phyloP scores from a whole-genome alignment of 2,329 filamentous ascomycete genomes.

The Fusarium penzigii region DNA sequence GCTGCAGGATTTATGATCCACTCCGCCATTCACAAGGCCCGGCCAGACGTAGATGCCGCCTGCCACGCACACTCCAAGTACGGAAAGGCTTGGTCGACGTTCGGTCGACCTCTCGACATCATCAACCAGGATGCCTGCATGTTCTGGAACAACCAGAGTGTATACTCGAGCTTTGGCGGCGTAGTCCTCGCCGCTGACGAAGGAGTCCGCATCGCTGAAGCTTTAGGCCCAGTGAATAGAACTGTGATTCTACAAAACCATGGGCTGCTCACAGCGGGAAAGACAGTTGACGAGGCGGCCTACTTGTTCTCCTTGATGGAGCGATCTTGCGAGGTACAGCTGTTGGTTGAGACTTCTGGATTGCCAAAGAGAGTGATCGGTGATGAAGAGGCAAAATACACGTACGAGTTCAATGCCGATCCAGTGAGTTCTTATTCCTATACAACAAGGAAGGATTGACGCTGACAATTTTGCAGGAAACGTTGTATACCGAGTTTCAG shows the following conservation, averaged over 20 bases:
- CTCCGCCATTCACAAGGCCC: slow-evolving; percentile 58
- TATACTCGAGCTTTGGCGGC: slow-evolving; percentile 63
- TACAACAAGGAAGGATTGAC: no score
- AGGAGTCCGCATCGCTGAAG: slow-evolving; percentile 56
- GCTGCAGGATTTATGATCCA: slow-evolving; percentile 65
- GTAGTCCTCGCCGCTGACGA: slow-evolving; percentile 64
- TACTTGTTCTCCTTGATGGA: slow-evolving; percentile 53
- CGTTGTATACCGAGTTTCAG: slow-evolving; percentile 37
- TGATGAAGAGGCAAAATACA: slow-evolving; percentile 43
- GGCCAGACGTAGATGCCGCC: slow-evolving; percentile 60
- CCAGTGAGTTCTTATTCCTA: slow-evolving; percentile 18
- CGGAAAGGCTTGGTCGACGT: slow-evolving; percentile 63
- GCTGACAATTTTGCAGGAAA: slow-evolving; percentile 19
- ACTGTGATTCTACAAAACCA: slow-evolving; percentile 64
- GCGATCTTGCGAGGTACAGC: slow-evolving; percentile 35
- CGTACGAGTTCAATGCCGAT: slow-evolving; percentile 35
- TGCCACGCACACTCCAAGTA: slow-evolving; percentile 61
- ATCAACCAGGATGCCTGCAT: slow-evolving; percentile 60
- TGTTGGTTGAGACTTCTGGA: slow-evolving; percentile 32
- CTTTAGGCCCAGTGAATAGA: slow-evolving; percentile 53
- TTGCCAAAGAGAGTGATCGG: slow-evolving; percentile 32
- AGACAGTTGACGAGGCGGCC: slow-evolving; percentile 67
- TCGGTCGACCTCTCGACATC: slow-evolving; percentile 60
- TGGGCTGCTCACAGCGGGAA: slow-evolving; percentile 62
- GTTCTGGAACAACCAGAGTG: slow-evolving; percentile 58